Percentiles rank a stretch among this genome's conserved stretches.
phyloP scores from a whole-genome alignment of 169 alveolate genomes.

The Plasmodium cynomolgi region DNA sequence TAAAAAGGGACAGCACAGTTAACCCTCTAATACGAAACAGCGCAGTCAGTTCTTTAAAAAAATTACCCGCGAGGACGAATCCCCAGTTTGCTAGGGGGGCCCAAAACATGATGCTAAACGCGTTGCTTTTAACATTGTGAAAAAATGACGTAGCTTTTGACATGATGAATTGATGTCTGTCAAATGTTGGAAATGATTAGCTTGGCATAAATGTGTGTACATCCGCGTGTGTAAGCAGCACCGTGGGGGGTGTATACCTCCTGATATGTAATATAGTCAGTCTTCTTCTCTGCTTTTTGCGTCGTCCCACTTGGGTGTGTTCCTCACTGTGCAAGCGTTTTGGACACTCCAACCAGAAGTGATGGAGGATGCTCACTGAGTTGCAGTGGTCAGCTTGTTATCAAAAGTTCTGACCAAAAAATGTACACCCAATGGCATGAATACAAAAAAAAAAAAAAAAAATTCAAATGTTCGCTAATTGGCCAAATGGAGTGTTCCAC shows the following conservation, averaged over 20 bases:
- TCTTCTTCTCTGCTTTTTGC: not conserved
- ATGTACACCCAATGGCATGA: not conserved
- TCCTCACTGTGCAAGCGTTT: not conserved
- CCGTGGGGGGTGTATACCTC: not conserved
- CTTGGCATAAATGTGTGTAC: not conserved
- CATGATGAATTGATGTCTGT: constrained; percentile 22
- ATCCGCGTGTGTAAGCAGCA: not conserved
- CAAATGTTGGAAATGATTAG: not conserved
- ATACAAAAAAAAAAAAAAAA: not conserved
- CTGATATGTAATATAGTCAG: not conserved
- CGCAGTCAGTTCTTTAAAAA: not conserved
- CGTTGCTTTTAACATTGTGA: constrained; percentile 32
- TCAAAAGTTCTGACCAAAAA: not conserved
- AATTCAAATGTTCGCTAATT: not conserved
- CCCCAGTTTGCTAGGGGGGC: constrained; percentile 97
- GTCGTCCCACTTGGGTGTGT: not conserved
- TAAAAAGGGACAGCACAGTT: not conserved
- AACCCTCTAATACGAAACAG: not conserved
- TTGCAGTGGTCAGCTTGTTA: not conserved
- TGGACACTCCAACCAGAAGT: not conserved
- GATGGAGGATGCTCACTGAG: not conserved
- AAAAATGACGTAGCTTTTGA: constrained; percentile 15
- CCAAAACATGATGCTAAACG: constrained; percentile 92
- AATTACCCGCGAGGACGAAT: constrained; percentile 92
- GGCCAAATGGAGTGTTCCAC: not conserved